These are phyloP conservation scores for Aspergillus nanangensis DNA, from an alignment of 495 filamentous ascomycete genomes.

Conservation along the genomic window DNA sequence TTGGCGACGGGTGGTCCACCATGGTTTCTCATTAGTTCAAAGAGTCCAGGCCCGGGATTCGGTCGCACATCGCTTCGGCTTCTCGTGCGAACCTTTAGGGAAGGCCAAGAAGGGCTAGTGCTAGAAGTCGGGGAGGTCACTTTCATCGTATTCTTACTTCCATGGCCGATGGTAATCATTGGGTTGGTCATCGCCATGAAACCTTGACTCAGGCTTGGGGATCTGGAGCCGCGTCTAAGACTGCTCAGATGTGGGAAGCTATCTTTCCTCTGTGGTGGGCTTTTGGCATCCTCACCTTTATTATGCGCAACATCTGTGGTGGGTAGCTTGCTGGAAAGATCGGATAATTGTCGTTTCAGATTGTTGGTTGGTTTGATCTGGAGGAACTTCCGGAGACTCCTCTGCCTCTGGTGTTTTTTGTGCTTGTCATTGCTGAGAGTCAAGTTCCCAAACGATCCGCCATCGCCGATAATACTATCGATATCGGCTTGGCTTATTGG, in stretches of 20 bases:
- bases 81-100: conserved; percentile 55
- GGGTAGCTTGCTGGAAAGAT: conserved; percentile 27
- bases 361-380: conserved; percentile 36
- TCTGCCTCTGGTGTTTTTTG: conserved; percentile 29
- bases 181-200: conserved; percentile 58
- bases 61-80: conserved; percentile 72
- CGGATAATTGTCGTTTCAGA: conserved; percentile 33
- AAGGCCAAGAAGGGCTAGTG: conserved; percentile 43
- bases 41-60: conserved; percentile 34
- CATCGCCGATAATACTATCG: conserved; percentile 50
- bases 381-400: conserved; percentile 48
- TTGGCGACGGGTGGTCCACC: conserved; percentile 45
- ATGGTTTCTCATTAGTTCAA: conserved; percentile 44
- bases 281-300: conserved; percentile 25
- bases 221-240: conserved; percentile 48
- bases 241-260: conserved; percentile 52
- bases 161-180: conserved; percentile 60
- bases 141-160: conserved; percentile 53
- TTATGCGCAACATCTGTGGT: conserved; percentile 29
- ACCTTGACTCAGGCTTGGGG: conserved; percentile 58
- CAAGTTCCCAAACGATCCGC: conserved; percentile 58
- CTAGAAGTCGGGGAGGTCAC: conserved; percentile 44
- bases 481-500: conserved; percentile 58
- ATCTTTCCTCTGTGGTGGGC: conserved; percentile 34
- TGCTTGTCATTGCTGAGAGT: conserved; percentile 48